Conservation (phyloP, 2,329 filamentous ascomycete species). For the Metarhizium guizhouense region DNA sequence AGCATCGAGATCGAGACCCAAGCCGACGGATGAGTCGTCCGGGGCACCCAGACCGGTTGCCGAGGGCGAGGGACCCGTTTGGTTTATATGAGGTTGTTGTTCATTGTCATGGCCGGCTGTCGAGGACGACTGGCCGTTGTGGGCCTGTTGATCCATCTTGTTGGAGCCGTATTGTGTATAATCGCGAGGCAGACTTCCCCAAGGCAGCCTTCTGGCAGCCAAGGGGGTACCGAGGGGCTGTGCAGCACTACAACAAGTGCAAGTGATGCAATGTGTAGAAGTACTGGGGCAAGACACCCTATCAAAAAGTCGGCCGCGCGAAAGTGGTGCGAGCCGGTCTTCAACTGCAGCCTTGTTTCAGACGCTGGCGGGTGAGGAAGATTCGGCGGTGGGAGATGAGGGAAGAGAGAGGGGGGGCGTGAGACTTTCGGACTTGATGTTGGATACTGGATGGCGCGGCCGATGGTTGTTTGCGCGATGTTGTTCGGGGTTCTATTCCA, state of each 20-base stretch:
- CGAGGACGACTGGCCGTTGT: conserved; percentile 52
- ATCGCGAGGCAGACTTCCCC: conserved; percentile 33
- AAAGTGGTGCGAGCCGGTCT: conserved; percentile 2
- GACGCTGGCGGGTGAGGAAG: not conserved
- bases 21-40: conserved; percentile 36
- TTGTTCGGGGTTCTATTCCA: not conserved
- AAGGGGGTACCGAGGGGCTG: conserved; percentile 23
- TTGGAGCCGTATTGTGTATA: conserved; percentile 9
- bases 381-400: not conserved
- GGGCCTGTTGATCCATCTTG: conserved; percentile 34
- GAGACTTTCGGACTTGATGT: not conserved
- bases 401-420: not conserved
- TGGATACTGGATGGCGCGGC: not conserved
- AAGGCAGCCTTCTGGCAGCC: conserved; percentile 36
- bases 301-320: conserved; percentile 4
- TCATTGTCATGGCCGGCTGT: conserved; percentile 33
- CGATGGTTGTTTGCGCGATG: not conserved
- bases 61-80: conserved; percentile 52
- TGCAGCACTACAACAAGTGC: conserved; percentile 14
- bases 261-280: conserved; percentile 11
- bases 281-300: conserved; percentile 8
- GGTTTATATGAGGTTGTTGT: conserved; percentile 56
- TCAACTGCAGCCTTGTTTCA: conserved; percentile 4
- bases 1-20: conserved; percentile 51
- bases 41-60: conserved; percentile 41